phyloP scores from a whole-genome alignment of 805 yeast genomes.

The Metschnikowia borealis region DNA sequence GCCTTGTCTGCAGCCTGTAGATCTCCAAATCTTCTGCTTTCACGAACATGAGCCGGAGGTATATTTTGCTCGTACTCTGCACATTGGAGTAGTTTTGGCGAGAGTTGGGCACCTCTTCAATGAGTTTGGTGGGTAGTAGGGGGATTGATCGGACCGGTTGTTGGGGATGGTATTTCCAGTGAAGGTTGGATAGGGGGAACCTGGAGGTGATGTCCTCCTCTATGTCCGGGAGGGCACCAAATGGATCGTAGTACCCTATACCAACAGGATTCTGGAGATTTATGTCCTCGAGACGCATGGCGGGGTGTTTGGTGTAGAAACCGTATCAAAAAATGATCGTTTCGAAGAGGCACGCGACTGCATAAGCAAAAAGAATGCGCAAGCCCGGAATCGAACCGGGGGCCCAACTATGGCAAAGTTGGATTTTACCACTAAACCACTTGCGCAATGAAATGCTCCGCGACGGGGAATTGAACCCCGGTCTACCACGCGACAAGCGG shows the following conservation, averaged over 20 bases:
- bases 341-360: neutral
- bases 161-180: slow-evolving; percentile 54
- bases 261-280: slow-evolving; percentile 18
- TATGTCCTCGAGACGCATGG: slow-evolving; percentile 13
- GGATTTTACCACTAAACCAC: slow-evolving; percentile 22
- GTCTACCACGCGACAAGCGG: slow-evolving; percentile 24
- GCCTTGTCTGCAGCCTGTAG: slow-evolving; percentile 76
- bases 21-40: slow-evolving; percentile 64
- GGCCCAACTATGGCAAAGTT: slow-evolving; percentile 22
- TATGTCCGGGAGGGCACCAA: slow-evolving; percentile 49
- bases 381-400: slow-evolving; percentile 24
- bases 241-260: slow-evolving; percentile 75
- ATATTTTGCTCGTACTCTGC: slow-evolving; percentile 35
- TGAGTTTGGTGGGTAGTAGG: slow-evolving; percentile 47
- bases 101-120: slow-evolving; percentile 51
- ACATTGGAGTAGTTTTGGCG: slow-evolving; percentile 12
- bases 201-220: slow-evolving; percentile 40
- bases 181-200: slow-evolving; percentile 60
- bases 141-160: slow-evolving; percentile 64
- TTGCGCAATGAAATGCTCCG: slow-evolving; percentile 19
- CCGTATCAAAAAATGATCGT: neutral
- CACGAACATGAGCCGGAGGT: slow-evolving; percentile 66
- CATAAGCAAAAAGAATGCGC: slow-evolving; percentile 14
- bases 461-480: slow-evolving; percentile 24
- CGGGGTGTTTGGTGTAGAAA: neutral